phyloP scores from a whole-genome alignment of 352 stramenopile species.

The Globisporangium paddicum region DNA sequence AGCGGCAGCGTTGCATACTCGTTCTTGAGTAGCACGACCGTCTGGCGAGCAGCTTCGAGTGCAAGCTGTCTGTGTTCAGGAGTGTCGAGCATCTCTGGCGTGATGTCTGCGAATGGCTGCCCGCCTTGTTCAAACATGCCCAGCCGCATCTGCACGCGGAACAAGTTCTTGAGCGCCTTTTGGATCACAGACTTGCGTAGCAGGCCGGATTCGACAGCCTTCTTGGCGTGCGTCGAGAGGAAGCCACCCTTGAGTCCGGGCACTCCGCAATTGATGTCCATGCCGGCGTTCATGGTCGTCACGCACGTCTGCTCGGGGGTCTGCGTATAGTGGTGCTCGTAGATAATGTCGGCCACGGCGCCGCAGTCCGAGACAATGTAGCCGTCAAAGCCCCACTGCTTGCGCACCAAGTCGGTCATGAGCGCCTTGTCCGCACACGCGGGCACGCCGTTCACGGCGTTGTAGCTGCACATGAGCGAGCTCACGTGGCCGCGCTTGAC shows the following conservation, averaged over 20 bases:
- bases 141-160: slow-evolving; percentile 84
- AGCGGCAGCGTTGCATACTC: slow-evolving; percentile 56
- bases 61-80: slow-evolving; percentile 44
- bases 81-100: slow-evolving; percentile 45
- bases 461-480: slow-evolving; percentile 95
- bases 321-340: slow-evolving; percentile 78
- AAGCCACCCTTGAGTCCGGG: too few relatives aligned
- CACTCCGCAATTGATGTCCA: slow-evolving; percentile 88
- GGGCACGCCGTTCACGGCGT: slow-evolving; percentile 91
- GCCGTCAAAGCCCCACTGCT: slow-evolving; percentile 85
- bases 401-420: slow-evolving; percentile 71
- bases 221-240: slow-evolving; percentile 50
- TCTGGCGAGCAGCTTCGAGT: slow-evolving; percentile 61
- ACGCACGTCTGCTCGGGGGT: slow-evolving; percentile 46
- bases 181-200: slow-evolving; percentile 58
- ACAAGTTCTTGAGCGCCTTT: slow-evolving; percentile 66
- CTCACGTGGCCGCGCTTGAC: slow-evolving; percentile 71
- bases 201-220: slow-evolving; percentile 58
- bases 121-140: slow-evolving; percentile 85
- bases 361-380: slow-evolving; percentile 93
- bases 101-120: slow-evolving; percentile 59
- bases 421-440: slow-evolving; percentile 85
- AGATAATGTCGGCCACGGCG: slow-evolving; percentile 76
- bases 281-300: slow-evolving; percentile 57
- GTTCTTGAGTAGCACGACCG: slow-evolving; percentile 92